A percentile compares a stretch with the other conserved stretches of the same genome.
These are phyloP conservation scores for Actinomucor elegans DNA, from an alignment of 371 early-diverging fungal species.

Conservation along the genomic window DNA sequence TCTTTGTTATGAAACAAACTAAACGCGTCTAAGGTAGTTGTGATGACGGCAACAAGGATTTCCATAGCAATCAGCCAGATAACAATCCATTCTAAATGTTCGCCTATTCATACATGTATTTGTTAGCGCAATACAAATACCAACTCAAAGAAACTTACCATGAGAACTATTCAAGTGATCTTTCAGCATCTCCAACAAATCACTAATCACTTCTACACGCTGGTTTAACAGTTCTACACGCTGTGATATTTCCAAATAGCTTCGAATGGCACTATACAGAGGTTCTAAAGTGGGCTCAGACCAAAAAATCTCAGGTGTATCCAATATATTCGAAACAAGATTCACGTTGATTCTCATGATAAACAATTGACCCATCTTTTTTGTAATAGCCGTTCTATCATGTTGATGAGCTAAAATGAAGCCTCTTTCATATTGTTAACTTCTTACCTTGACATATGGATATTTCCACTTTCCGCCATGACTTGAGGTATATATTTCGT, in stretches of 20 bases:
- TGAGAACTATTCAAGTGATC: slow-evolving; percentile 75
- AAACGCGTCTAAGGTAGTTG: slow-evolving; percentile 73
- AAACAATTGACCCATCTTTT: slow-evolving; percentile 72
- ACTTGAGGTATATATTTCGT: slow-evolving; percentile 83
- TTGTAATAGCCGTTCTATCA: slow-evolving; percentile 55
- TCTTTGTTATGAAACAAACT: slow-evolving; percentile 61
- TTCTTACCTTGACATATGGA: slow-evolving; percentile 66
- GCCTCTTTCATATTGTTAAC: background rate
- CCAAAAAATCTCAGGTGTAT: slow-evolving; percentile 89
- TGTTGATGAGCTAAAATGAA: too few species aligned
- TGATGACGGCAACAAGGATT: slow-evolving; percentile 77
- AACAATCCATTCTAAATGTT: slow-evolving; percentile 82
- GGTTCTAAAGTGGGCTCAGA: slow-evolving; percentile 80
- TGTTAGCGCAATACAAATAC: too few species aligned
- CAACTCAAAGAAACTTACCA: too few species aligned
- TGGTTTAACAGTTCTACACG: slow-evolving; percentile 55
- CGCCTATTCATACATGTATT: too few species aligned
- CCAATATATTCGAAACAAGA: slow-evolving; percentile 79
- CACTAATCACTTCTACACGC: slow-evolving; percentile 64
- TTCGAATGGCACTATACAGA: slow-evolving; percentile 73
- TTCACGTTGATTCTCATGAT: slow-evolving; percentile 89
- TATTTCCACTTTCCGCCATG: slow-evolving; percentile 79
- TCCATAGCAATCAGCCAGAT: slow-evolving; percentile 81
- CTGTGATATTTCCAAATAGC: slow-evolving; percentile 78
- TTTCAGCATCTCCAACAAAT: slow-evolving; percentile 84